Percentiles rank a stretch among this genome's conserved stretches.
Evolutionary conservation across 2,329 filamentous ascomycete genomes (phyloP).

Genomic region (Clarireedia hainanense): DNA sequence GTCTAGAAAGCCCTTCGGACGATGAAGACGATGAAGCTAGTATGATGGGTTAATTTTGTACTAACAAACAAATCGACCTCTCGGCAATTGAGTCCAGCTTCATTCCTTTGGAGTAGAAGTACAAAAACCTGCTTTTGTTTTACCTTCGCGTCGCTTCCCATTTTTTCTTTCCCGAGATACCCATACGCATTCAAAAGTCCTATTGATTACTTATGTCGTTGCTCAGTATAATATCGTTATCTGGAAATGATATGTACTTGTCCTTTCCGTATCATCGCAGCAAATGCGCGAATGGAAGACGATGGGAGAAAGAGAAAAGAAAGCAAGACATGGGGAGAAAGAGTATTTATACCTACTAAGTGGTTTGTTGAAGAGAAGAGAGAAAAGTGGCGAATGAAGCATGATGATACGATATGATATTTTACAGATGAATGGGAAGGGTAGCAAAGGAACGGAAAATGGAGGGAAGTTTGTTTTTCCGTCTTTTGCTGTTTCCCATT

Average conservation of each 20-base stretch:
- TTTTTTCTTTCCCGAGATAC: no score
- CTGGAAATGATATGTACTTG: no score
- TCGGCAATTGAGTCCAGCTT: background rate
- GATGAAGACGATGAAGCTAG: conserved; percentile 42
- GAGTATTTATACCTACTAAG: background rate
- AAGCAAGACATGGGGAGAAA: background rate
- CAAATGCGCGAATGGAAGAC: no score
- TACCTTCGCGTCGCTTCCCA: no score
- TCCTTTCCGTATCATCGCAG: no score
- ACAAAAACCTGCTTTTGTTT: no score
- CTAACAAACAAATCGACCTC: conserved; percentile 1
- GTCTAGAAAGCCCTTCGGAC: conserved; percentile 49
- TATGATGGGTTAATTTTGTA: conserved; percentile 38
- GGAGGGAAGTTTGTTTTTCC: no score
- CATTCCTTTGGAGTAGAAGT: background rate
- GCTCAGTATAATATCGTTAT: no score
- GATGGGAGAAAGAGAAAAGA: background rate
- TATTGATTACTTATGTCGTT: no score
- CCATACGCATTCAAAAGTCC: no score
- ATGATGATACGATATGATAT: conserved; percentile 8
- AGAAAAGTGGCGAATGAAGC: background rate
- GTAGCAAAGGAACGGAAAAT: background rate
- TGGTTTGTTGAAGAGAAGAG: background rate
- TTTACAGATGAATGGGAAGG: background rate
- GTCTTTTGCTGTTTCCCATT: no score